Evolutionary conservation across 2,329 filamentous ascomycete species (phyloP).

Genomic region (Fusarium miscanthi): DNA sequence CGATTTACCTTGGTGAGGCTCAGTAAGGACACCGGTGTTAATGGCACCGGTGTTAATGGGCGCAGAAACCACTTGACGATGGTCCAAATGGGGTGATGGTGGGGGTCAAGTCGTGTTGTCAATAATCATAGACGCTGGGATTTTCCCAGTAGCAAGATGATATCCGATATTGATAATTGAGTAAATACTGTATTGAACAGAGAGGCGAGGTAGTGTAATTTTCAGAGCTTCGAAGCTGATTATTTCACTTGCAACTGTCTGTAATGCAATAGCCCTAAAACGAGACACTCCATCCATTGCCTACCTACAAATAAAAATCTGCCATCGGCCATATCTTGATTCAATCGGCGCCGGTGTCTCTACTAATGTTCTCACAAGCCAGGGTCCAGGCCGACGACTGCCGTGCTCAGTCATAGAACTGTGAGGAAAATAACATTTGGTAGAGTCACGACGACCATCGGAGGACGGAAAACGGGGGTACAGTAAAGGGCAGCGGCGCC

Average conservation of each 20-base stretch:
- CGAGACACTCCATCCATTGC: slow-evolving; percentile 8
- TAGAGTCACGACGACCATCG: background rate
- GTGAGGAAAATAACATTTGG: slow-evolving; percentile 9
- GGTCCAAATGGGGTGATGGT: slow-evolving; percentile 42
- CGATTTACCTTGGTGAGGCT: slow-evolving; percentile 31
- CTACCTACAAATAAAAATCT: background rate
- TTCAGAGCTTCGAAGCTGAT: background rate
- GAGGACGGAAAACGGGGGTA: slow-evolving; percentile 34
- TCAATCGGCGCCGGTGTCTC: background rate
- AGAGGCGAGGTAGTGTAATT: slow-evolving; percentile 7
- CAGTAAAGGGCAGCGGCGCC: slow-evolving; percentile 26
- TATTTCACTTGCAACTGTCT: slow-evolving; percentile 2
- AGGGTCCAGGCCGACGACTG: slow-evolving; percentile 31
- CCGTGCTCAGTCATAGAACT: slow-evolving; percentile 20
- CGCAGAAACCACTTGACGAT: slow-evolving; percentile 32
- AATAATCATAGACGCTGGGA: slow-evolving; percentile 8
- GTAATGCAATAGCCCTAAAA: slow-evolving; percentile 26
- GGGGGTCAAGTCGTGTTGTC: slow-evolving; percentile 46
- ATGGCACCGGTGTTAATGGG: slow-evolving; percentile 28
- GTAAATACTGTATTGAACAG: slow-evolving; percentile 3
- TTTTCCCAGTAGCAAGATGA: slow-evolving; percentile 4
- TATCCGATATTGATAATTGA: slow-evolving; percentile 25
- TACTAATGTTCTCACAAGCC: background rate
- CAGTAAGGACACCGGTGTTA: slow-evolving; percentile 15
- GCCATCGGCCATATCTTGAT: slow-evolving; percentile 5